Conservation (phyloP, 345 rosid species). For the Arabidopsis thaliana region TAIR10.1 NC_003070.9:11396001-11396500, state of each 20-base stretch:
- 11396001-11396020: no score
- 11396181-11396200: no score
- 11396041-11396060: constrained; percentile 17
- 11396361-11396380: constrained; percentile 15
- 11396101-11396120: neutral
- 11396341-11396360: constrained; percentile 38
- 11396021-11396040: no score
- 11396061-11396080: neutral
- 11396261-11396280: neutral
- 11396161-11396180: neutral
- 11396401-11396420: constrained; percentile 4
- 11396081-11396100: neutral
- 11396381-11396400: neutral
- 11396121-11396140: no score
- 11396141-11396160: neutral
- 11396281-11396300: neutral
- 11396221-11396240: neutral
- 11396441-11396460: constrained; percentile 45
- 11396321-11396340: constrained; percentile 43
- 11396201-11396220: constrained; percentile 19
- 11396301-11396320: constrained; percentile 4
- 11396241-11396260: neutral
- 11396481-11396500: constrained; percentile 38
- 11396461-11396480: constrained; percentile 32
- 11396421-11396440: neutral